A percentile compares a stretch with the other conserved stretches of the same genome.
Conservation (phyloP, 129 eudicot genomes). For the Heracleum sosnowskyi region DNA sequence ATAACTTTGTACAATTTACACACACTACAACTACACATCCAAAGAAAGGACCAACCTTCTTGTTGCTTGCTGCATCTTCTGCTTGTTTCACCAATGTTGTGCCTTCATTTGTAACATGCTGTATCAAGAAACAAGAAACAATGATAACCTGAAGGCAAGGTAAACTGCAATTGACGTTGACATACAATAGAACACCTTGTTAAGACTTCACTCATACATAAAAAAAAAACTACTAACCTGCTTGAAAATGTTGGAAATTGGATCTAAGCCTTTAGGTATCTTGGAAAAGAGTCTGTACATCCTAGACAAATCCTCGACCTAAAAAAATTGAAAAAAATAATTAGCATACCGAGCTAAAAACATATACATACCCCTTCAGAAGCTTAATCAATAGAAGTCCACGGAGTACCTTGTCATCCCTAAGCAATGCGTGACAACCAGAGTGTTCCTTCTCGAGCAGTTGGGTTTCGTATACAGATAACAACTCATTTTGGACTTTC, state of each 20-base stretch:
- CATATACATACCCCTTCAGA: background rate
- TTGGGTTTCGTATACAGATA: conserved; percentile 82
- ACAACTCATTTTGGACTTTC: conserved; percentile 87
- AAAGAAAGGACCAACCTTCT: conserved; percentile 42
- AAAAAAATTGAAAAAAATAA: background rate
- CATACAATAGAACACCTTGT: background rate
- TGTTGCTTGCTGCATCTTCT: conserved; percentile 86
- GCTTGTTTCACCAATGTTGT: conserved; percentile 88
- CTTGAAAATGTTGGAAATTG: conserved; percentile 78
- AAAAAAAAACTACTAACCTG: conserved; percentile 69
- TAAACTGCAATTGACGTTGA: background rate
- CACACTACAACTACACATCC: background rate
- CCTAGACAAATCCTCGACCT: conserved; percentile 93
- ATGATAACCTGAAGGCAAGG: conserved; percentile 1
- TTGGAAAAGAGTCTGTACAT: conserved; percentile 82
- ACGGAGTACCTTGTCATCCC: conserved; percentile 79
- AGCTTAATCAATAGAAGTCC: background rate
- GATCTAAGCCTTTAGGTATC: conserved; percentile 73
- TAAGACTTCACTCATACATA: background rate
- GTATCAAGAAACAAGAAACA: conserved; percentile 21
- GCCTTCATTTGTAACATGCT: conserved; percentile 96
- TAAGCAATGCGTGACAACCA: conserved; percentile 89
- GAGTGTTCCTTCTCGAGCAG: conserved; percentile 92
- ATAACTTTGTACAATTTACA: background rate
- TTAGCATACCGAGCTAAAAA: background rate